A percentile compares a stretch with the other conserved stretches of the same genome.
These are phyloP conservation scores for Aspergillus pseudoglaucus DNA, from an alignment of 2,329 filamentous ascomycete species.

Conservation along the genomic window DNA sequence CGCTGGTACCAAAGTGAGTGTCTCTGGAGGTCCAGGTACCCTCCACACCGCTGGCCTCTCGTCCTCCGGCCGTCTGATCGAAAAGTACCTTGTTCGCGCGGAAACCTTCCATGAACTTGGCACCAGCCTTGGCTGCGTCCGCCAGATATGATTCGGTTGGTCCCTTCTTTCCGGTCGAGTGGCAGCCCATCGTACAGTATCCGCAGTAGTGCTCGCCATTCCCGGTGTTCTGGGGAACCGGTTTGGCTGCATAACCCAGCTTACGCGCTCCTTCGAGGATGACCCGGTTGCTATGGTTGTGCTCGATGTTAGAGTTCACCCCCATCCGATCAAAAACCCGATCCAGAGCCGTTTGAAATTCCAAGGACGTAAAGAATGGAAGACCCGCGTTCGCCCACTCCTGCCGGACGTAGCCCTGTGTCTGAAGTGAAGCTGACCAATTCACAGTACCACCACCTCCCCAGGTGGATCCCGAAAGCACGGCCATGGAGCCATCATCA, in stretches of 20 bases:
- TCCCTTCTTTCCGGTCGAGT: conserved; percentile 67
- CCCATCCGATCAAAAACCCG: conserved; percentile 74
- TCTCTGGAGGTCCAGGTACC: conserved; percentile 73
- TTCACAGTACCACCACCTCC: conserved; percentile 86
- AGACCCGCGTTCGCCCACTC: conserved; percentile 72
- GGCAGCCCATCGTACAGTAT: conserved; percentile 55
- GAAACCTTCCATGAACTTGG: conserved; percentile 79
- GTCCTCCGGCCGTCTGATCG: conserved; percentile 44
- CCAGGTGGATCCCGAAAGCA: conserved; percentile 67
- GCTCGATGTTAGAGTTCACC: conserved; percentile 59
- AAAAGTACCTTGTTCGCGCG: conserved; percentile 66
- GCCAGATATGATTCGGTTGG: conserved; percentile 71
- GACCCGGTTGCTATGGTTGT: conserved; percentile 65
- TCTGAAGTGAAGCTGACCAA: conserved; percentile 65
- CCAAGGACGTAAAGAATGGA: conserved; percentile 64
- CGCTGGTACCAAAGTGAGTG: conserved; percentile 50
- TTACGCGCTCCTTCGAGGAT: conserved; percentile 69
- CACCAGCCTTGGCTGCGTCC: conserved; percentile 69
- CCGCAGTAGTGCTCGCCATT: conserved; percentile 69
- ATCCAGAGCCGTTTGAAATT: conserved; percentile 74
- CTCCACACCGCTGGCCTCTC: conserved; percentile 61
- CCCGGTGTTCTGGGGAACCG: conserved; percentile 74
- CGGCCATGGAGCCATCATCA: conserved; percentile 52
- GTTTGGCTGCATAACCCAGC: conserved; percentile 63
- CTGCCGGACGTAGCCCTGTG: conserved; percentile 67